A percentile compares a stretch with the other conserved stretches of the same genome.
phyloP scores from a whole-genome alignment of 495 filamentous ascomycete species.

The Podospora didyma region DNA sequence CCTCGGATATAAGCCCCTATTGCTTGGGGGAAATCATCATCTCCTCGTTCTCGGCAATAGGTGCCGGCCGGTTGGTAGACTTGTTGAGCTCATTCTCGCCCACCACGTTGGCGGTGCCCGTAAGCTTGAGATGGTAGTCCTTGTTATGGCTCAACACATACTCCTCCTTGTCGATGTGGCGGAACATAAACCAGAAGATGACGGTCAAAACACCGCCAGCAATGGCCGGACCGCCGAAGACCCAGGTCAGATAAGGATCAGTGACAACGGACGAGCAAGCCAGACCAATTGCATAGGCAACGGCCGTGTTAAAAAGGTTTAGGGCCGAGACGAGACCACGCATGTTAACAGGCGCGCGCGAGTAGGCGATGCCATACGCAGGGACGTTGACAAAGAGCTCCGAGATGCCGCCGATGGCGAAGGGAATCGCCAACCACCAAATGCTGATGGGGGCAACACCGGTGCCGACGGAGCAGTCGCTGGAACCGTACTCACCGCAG shows the following conservation, averaged over 20 bases:
- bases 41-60: conserved; percentile 39
- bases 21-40: conserved; percentile 43
- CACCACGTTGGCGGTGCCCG: conserved; percentile 31
- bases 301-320: conserved; percentile 56
- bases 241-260: conserved; percentile 57
- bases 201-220: conserved; percentile 42
- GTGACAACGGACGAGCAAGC: conserved; percentile 57
- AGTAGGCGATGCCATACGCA: conserved; percentile 69
- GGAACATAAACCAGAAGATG: conserved; percentile 49
- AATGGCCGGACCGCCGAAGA: conserved; percentile 49
- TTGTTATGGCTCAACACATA: conserved; percentile 36
- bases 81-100: conserved; percentile 40
- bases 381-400: conserved; percentile 70
- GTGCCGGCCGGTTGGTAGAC: conserved; percentile 30
- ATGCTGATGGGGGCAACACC: conserved; percentile 49
- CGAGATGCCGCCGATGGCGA: conserved; percentile 55
- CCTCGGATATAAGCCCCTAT: conserved; percentile 11
- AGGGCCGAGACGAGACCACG: conserved; percentile 63
- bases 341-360: conserved; percentile 65
- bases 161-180: conserved; percentile 46
- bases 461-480: conserved; percentile 33
- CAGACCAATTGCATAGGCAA: conserved; percentile 56
- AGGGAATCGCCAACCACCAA: conserved; percentile 50
- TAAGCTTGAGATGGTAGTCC: conserved; percentile 31
- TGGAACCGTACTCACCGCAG: conserved; percentile 45